Percentiles rank a stretch among this genome's conserved stretches.
These are phyloP conservation scores for Saprolegnia diclina DNA, from an alignment of 352 stramenopile species.

Conservation along the genomic window DNA sequence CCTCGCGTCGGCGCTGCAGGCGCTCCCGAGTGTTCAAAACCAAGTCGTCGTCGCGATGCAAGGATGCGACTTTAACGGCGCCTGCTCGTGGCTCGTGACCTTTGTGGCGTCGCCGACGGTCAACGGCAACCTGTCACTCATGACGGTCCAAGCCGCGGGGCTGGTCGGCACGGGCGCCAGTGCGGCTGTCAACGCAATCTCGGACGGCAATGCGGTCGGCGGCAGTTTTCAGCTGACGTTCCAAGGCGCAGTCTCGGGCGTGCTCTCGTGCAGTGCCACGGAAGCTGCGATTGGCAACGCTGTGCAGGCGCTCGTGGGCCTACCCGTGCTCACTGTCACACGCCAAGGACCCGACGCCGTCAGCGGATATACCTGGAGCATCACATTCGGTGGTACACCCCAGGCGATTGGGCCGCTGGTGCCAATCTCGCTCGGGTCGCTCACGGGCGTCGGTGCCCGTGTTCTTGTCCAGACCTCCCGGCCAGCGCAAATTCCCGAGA, in stretches of 20 bases:
- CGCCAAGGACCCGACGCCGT: constrained; percentile 4
- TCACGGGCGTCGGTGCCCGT: constrained; percentile 15
- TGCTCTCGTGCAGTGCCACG: constrained; percentile 1
- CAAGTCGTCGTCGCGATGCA: constrained; percentile 3
- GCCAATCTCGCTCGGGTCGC: constrained; percentile 5
- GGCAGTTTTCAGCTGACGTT: constrained; percentile 21
- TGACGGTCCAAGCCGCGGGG: not conserved
- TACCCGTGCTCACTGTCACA: constrained; percentile 13
- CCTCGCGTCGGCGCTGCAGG: not conserved
- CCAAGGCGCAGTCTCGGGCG: constrained; percentile 11
- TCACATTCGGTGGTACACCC: constrained; percentile 19
- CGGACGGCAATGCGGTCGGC: constrained; percentile 10
- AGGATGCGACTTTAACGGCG: constrained; percentile 18
- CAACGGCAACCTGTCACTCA: constrained; percentile 23
- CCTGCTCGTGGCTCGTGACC: constrained; percentile 11
- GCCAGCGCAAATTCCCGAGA: constrained; percentile 15
- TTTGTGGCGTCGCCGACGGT: constrained; percentile 16
- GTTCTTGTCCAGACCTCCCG: constrained; percentile 3
- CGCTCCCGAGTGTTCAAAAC: constrained; percentile 23
- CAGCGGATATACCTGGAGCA: constrained; percentile 20
- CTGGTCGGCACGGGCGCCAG: not conserved
- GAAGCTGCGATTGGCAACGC: constrained; percentile 20
- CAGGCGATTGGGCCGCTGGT: not conserved
- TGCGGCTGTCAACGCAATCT: not conserved
- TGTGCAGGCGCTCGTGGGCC: constrained; percentile 15